Conservation (phyloP, 2,329 filamentous ascomycete genomes). For the Sporothrix protearum region DNA sequence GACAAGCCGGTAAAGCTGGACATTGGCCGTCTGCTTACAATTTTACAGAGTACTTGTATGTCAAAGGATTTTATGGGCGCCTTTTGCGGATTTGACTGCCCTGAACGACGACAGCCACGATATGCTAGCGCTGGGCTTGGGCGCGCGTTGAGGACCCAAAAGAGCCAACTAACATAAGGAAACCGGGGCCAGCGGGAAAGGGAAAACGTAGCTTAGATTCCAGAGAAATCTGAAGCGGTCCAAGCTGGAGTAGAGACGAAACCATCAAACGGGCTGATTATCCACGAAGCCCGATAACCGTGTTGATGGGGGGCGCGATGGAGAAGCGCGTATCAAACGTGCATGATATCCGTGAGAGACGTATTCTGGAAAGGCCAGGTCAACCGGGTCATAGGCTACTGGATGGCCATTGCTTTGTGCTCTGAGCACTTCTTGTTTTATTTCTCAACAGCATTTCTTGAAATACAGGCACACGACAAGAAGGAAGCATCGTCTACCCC, state of each 20-base stretch:
- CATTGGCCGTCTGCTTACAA: no score
- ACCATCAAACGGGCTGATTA: background rate
- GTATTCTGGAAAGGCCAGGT: no score
- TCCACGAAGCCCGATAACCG: background rate
- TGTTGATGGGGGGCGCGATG: no score
- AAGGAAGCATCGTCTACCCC: background rate
- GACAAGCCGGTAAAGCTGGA: background rate
- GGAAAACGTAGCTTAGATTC: background rate
- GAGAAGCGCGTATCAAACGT: no score
- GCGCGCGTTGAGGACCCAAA: background rate
- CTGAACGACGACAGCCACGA: background rate
- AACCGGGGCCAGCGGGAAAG: background rate
- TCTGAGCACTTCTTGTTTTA: background rate
- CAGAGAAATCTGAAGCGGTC: background rate
- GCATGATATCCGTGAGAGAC: no score
- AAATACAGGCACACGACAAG: no score
- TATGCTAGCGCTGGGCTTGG: background rate
- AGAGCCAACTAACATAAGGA: background rate
- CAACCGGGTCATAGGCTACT: background rate
- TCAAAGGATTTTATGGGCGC: background rate
- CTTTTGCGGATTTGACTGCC: background rate
- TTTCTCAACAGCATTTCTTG: background rate
- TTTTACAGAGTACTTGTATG: background rate
- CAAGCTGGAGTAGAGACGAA: background rate
- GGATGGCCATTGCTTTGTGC: background rate